Evolutionary conservation across 2,329 filamentous ascomycete species (phyloP).

Genomic region (Pyrenophora tritici-repentis): DNA sequence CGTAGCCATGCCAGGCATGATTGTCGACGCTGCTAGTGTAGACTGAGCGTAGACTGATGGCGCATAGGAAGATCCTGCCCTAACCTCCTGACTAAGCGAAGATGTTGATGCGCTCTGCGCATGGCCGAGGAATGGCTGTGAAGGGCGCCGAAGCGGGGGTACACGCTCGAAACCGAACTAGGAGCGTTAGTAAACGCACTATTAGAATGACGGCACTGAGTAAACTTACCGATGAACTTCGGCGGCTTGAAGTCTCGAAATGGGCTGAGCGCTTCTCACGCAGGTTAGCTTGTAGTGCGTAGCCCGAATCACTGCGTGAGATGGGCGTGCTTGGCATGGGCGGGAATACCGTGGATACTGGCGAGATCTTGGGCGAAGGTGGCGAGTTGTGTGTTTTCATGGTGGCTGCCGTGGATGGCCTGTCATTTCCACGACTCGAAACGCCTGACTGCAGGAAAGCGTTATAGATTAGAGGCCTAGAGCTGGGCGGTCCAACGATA

Average conservation of each 20-base stretch:
- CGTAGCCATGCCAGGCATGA: constrained; percentile 83
- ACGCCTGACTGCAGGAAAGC: constrained; percentile 82
- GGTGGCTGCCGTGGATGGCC: constrained; percentile 63
- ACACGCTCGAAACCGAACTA: constrained; percentile 77
- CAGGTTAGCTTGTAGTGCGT: constrained; percentile 81
- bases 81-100: constrained; percentile 57
- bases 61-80: constrained; percentile 65
- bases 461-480: constrained; percentile 79
- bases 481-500: constrained; percentile 56
- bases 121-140: constrained; percentile 71
- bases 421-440: constrained; percentile 64
- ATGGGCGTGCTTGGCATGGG: constrained; percentile 75
- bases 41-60: constrained; percentile 84
- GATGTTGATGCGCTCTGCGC: constrained; percentile 70
- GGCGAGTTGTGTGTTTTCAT: constrained; percentile 54
- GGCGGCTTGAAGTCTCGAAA: constrained; percentile 78
- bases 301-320: constrained; percentile 91
- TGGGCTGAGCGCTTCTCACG: constrained; percentile 94
- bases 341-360: constrained; percentile 77
- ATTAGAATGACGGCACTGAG: constrained; percentile 9
- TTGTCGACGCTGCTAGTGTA: constrained; percentile 81
- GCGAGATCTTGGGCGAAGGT: constrained; percentile 68
- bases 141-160: constrained; percentile 64
- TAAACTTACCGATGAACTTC: constrained; percentile 75
- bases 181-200: constrained; percentile 30